These are phyloP conservation scores for Rhazya stricta DNA, from an alignment of 257 asterid species.

Conservation along the genomic window DNA sequence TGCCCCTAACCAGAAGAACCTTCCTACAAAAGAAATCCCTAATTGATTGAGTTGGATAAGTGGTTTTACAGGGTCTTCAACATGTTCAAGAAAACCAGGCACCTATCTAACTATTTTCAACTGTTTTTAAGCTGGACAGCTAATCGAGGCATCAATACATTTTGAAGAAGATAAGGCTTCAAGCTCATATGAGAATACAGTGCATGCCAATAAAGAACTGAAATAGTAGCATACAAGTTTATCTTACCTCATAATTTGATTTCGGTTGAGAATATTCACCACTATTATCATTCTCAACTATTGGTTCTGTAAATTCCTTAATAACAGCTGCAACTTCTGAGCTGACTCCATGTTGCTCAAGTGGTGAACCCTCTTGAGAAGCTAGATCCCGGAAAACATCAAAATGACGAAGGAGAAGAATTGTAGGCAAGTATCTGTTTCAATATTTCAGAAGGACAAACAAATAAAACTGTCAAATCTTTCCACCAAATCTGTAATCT, in stretches of 20 bases:
- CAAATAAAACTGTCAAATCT: background rate
- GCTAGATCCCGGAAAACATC: constrained; percentile 65
- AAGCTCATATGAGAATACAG: background rate
- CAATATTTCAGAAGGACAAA: background rate
- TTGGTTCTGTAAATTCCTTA: constrained; percentile 74
- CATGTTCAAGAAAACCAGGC: constrained; percentile 7
- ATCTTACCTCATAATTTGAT: constrained; percentile 50
- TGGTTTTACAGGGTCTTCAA: background rate
- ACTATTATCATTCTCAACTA: constrained; percentile 36
- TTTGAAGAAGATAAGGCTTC: background rate
- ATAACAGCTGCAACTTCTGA: constrained; percentile 88
- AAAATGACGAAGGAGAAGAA: constrained; percentile 93
- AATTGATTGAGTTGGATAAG: background rate
- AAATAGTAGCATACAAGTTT: constrained; percentile 13
- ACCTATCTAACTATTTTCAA: background rate
- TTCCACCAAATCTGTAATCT: background rate
- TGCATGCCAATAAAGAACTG: background rate
- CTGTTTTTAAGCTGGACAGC: background rate
- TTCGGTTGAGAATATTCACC: constrained; percentile 36
- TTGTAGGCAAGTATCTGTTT: constrained; percentile 72
- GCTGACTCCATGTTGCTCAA: constrained; percentile 75
- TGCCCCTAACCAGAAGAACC: background rate
- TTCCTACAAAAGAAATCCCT: background rate
- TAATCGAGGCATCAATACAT: background rate
- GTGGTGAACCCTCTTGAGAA: constrained; percentile 71